These are phyloP conservation scores for Penicillium hordei DNA, from an alignment of 2,329 filamentous ascomycete genomes.

Conservation along the genomic window DNA sequence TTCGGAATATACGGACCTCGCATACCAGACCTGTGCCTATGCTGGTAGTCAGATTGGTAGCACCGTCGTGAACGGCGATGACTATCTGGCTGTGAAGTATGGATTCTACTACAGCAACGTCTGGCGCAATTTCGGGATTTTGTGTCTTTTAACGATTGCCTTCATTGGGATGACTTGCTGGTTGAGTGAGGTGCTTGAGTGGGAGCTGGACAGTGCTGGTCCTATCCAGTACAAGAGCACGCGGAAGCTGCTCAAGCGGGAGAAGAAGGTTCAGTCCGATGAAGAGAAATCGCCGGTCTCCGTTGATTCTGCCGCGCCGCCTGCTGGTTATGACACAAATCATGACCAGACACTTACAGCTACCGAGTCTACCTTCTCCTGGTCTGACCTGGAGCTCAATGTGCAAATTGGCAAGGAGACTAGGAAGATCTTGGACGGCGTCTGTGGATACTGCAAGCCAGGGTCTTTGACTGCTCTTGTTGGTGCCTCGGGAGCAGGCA, in stretches of 20 bases:
- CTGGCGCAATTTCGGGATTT: slow-evolving; percentile 71
- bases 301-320: slow-evolving; percentile 19
- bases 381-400: slow-evolving; percentile 64
- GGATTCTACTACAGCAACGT: slow-evolving; percentile 54
- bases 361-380: slow-evolving; percentile 64
- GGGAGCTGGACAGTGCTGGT: slow-evolving; percentile 59
- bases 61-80: slow-evolving; percentile 51
- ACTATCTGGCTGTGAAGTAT: slow-evolving; percentile 55
- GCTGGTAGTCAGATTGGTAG: slow-evolving; percentile 54
- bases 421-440: slow-evolving; percentile 60
- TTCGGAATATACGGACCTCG: slow-evolving; percentile 49
- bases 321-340: slow-evolving; percentile 25
- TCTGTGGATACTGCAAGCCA: slow-evolving; percentile 72
- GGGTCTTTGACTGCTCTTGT: slow-evolving; percentile 75
- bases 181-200: slow-evolving; percentile 64
- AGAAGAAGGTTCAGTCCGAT: slow-evolving; percentile 16
- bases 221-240: slow-evolving; percentile 66
- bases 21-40: slow-evolving; percentile 59
- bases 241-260: slow-evolving; percentile 32
- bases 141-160: slow-evolving; percentile 69
- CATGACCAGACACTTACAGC: slow-evolving; percentile 43
- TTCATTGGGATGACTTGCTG: slow-evolving; percentile 68
- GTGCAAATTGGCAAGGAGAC: slow-evolving; percentile 62
- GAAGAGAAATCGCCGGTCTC: slow-evolving; percentile 32
- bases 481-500: slow-evolving; percentile 74